phyloP scores from a whole-genome alignment of 495 filamentous ascomycete species.

The Hypoxylon crocopeplum region DNA sequence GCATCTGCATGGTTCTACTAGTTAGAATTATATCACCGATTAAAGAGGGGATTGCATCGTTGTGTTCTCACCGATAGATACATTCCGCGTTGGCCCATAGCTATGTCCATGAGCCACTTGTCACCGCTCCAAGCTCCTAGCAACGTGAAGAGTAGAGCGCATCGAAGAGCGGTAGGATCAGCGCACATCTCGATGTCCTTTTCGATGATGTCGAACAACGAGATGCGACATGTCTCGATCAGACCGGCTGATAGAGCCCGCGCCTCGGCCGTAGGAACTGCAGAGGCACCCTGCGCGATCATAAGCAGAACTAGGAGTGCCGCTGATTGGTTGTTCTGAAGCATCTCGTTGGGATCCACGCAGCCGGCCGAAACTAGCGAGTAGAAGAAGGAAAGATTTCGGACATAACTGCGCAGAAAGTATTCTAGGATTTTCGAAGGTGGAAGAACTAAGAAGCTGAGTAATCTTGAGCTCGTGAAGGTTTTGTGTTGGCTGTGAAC shows the following conservation, averaged over 20 bases:
- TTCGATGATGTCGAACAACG: slow-evolving; percentile 69
- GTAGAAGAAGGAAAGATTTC: slow-evolving; percentile 65
- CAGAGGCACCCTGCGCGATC: slow-evolving; percentile 69
- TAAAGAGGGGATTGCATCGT: slow-evolving; percentile 1
- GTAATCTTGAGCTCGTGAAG: slow-evolving; percentile 48
- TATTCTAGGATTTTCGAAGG: slow-evolving; percentile 65
- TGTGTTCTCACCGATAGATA: slow-evolving; percentile 62
- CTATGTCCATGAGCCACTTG: slow-evolving; percentile 75
- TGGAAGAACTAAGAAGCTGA: slow-evolving; percentile 64
- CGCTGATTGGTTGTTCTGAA: slow-evolving; percentile 63
- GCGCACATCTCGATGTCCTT: slow-evolving; percentile 67
- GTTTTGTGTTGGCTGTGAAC: slow-evolving; percentile 42
- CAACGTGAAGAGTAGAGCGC: slow-evolving; percentile 66
- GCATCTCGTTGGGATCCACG: slow-evolving; percentile 66
- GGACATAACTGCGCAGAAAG: slow-evolving; percentile 65
- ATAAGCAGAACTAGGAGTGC: slow-evolving; percentile 67
- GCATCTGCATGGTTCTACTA: slow-evolving; percentile 51
- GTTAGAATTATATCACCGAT: slow-evolving; percentile 9
- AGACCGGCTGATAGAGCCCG: slow-evolving; percentile 66
- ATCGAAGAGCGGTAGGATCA: slow-evolving; percentile 63
- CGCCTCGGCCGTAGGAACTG: slow-evolving; percentile 63
- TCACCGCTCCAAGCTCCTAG: slow-evolving; percentile 71
- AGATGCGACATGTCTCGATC: slow-evolving; percentile 70
- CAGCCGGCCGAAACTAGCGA: slow-evolving; percentile 57
- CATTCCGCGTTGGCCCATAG: slow-evolving; percentile 72